phyloP scores from a whole-genome alignment of 2,329 filamentous ascomycete genomes.

The Fusarium acutatum region DNA sequence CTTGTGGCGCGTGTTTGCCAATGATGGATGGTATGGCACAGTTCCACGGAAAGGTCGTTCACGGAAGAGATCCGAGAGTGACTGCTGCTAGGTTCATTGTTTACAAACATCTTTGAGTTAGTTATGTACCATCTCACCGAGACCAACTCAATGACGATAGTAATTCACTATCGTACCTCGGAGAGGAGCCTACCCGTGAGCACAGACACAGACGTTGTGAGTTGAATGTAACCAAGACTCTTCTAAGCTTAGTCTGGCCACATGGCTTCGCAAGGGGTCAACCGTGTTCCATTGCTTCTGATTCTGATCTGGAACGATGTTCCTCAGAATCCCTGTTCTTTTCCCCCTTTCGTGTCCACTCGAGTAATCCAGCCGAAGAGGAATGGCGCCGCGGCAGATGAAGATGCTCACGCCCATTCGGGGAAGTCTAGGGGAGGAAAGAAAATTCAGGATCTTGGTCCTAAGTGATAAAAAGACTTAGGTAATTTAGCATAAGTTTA shows the following conservation, averaged over 20 bases:
- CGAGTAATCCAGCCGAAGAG: constrained; percentile 14
- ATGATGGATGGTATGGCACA: background rate
- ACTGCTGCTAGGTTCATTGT: background rate
- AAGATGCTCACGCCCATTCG: constrained; percentile 27
- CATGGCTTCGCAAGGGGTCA: constrained; percentile 33
- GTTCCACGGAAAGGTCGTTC: background rate
- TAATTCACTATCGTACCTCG: background rate
- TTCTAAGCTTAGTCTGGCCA: constrained; percentile 15
- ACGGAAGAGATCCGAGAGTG: background rate
- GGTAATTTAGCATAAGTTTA: too few species aligned
- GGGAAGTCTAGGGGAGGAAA: background rate
- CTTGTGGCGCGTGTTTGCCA: background rate
- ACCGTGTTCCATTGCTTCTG: constrained; percentile 24
- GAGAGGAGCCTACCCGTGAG: constrained; percentile 5
- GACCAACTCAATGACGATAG: background rate
- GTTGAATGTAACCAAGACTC: background rate
- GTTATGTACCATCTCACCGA: background rate
- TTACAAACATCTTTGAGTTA: background rate
- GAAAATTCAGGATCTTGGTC: too few species aligned
- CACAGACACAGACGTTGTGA: background rate
- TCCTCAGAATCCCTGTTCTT: constrained; percentile 15
- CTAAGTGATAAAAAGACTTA: too few species aligned
- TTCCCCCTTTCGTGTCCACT: constrained; percentile 25
- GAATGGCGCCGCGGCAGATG: constrained; percentile 24
- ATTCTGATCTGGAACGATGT: constrained; percentile 28